These are phyloP conservation scores for Parastagonospora avenae DNA, from an alignment of 2,329 filamentous ascomycete genomes.

Conservation along the genomic window DNA sequence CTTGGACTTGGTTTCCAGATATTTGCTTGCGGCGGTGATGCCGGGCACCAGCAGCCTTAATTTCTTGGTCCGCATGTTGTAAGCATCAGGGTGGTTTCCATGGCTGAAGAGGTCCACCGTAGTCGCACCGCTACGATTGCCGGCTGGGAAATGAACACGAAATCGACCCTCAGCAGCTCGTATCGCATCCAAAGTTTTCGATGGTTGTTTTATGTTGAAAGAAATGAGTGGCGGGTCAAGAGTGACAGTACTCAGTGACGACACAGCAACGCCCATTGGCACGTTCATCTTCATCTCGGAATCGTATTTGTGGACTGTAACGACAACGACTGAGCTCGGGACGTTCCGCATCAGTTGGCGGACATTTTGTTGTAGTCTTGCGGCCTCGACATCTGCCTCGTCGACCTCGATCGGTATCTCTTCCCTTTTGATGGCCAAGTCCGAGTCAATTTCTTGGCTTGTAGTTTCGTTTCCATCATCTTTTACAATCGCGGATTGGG, in stretches of 20 bases:
- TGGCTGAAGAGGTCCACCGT: slow-evolving; percentile 37
- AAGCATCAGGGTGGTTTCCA: slow-evolving; percentile 32
- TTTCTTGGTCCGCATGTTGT: slow-evolving; percentile 17
- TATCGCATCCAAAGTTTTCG: slow-evolving; percentile 61
- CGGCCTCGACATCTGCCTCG: slow-evolving; percentile 5
- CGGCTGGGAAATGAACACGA: slow-evolving; percentile 57
- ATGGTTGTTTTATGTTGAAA: slow-evolving; percentile 65
- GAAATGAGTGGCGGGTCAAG: slow-evolving; percentile 64
- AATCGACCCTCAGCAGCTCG: slow-evolving; percentile 50
- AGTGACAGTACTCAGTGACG: slow-evolving; percentile 65
- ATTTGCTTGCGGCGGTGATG: not conserved
- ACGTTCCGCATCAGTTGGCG: slow-evolving; percentile 58
- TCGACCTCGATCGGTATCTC: not conserved
- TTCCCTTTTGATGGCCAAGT: not conserved
- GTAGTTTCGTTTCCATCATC: not conserved
- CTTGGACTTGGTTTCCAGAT: slow-evolving; percentile 3
- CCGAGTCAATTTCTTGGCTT: not conserved
- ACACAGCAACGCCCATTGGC: slow-evolving; percentile 59
- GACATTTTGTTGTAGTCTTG: slow-evolving; percentile 16
- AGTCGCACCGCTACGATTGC: slow-evolving; percentile 31
- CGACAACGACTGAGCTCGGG: slow-evolving; percentile 59
- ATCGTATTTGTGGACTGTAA: slow-evolving; percentile 4
- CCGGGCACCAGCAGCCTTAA: slow-evolving; percentile 13
- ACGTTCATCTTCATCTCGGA: slow-evolving; percentile 13
- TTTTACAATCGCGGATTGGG: not conserved